Percentiles rank a stretch among this genome's conserved stretches.
Evolutionary conservation across 2,329 filamentous ascomycete genomes (phyloP).

Genomic region (Ophiostoma triangulosporum): DNA sequence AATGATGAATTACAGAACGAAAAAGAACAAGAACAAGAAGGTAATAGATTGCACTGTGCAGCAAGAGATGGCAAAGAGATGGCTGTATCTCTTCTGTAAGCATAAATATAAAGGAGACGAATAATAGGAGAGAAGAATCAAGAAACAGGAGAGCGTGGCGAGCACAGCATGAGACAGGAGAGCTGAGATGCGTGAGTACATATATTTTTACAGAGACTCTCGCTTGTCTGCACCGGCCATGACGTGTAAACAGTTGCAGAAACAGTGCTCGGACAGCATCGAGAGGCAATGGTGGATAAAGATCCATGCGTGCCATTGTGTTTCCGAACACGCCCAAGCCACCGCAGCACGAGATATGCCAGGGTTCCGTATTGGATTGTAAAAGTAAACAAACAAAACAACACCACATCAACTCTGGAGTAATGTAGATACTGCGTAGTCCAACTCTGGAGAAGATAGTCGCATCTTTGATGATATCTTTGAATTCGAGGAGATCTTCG

Average conservation of each 20-base stretch:
- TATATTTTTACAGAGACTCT: too few relatives aligned
- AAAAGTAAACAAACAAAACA: neutral
- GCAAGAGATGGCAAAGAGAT: neutral
- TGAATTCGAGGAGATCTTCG: too few relatives aligned
- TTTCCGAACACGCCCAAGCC: neutral
- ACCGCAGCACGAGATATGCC: neutral
- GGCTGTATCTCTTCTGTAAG: too few relatives aligned
- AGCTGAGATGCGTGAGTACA: too few relatives aligned
- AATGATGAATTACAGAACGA: neutral
- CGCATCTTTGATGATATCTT: neutral
- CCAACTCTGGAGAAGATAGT: neutral
- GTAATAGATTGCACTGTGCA: too few relatives aligned
- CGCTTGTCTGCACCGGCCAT: too few relatives aligned
- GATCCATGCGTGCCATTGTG: too few relatives aligned
- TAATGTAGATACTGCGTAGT: too few relatives aligned
- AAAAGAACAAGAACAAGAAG: neutral
- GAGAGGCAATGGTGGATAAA: too few relatives aligned
- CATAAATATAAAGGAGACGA: neutral
- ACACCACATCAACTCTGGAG: neutral
- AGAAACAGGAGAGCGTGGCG: slow-evolving; percentile 1
- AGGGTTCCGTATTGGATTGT: neutral
- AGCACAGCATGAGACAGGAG: slow-evolving; percentile 4
- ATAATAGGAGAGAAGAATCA: neutral
- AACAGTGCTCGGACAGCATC: too few relatives aligned
- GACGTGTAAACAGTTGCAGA: too few relatives aligned